Percentiles rank a stretch among this genome's conserved stretches.
These are phyloP conservation scores for Martensiomyces pterosporus DNA, from an alignment of 192 early-diverging fungal species.

Conservation along the genomic window DNA sequence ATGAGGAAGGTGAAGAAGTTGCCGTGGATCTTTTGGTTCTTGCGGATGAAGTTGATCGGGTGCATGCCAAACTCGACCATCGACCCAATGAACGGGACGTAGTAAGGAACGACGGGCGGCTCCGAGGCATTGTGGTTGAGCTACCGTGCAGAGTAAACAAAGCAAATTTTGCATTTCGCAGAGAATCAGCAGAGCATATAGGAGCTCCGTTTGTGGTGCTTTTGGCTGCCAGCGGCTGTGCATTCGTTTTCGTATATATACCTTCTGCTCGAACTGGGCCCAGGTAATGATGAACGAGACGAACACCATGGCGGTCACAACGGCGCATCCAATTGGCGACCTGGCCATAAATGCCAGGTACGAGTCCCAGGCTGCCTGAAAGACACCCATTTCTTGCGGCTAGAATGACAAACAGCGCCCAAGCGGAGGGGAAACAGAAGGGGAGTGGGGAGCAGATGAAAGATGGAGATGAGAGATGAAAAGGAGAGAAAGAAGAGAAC, in stretches of 20 bases:
- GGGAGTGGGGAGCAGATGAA: too few species aligned
- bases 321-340: slow-evolving; percentile 26
- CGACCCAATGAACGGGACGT: slow-evolving; percentile 84
- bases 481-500: not conserved
- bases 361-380: slow-evolving; percentile 32
- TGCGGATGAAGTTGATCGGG: slow-evolving; percentile 81
- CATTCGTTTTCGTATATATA: too few species aligned
- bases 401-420: not conserved
- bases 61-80: slow-evolving; percentile 84
- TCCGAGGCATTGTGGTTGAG: slow-evolving; percentile 49
- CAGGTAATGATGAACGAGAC: slow-evolving; percentile 34
- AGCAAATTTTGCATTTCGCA: not conserved
- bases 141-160: slow-evolving; percentile 3
- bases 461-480: slow-evolving; percentile 9
- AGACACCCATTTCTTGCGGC: slow-evolving; percentile 17
- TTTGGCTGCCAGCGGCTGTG: too few species aligned
- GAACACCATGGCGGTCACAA: slow-evolving; percentile 18
- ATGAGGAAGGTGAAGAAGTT: slow-evolving; percentile 91
- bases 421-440: too few species aligned
- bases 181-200: not conserved
- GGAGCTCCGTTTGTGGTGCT: too few species aligned
- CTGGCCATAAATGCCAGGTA: slow-evolving; percentile 30
- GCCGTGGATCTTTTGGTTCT: slow-evolving; percentile 80
- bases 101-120: slow-evolving; percentile 69
- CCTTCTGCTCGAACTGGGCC: slow-evolving; percentile 48